Conservation (phyloP, 768 basidiomycete genomes). For the Pleurotus tuber-regium region DNA sequence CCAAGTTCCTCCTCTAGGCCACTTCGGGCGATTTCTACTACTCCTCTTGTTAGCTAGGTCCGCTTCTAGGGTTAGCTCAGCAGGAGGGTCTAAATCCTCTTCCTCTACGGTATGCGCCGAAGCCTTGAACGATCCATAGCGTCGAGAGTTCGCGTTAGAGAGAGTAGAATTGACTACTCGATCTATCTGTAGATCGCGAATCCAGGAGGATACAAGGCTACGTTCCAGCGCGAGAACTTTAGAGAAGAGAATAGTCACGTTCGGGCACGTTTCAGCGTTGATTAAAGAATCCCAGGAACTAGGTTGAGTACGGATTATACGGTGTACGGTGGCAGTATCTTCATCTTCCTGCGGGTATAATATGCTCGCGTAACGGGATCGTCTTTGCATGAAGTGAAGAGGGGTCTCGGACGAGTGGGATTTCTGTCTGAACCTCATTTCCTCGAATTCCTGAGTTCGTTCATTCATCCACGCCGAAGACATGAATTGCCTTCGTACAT, state of each 20-base stretch:
- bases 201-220: background rate
- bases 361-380: background rate
- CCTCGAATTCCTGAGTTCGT: no score
- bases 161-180: background rate
- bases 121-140: background rate
- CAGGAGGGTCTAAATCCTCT: background rate
- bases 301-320: constrained; percentile 6
- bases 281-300: background rate
- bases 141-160: background rate
- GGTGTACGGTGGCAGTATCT: background rate
- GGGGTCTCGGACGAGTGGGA: background rate
- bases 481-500: constrained; percentile 16
- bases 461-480: constrained; percentile 10
- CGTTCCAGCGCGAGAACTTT: background rate
- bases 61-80: background rate
- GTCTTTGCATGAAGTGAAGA: background rate
- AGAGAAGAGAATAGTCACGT: background rate
- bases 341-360: background rate
- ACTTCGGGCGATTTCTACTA: background rate
- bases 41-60: background rate
- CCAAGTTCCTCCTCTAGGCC: background rate
- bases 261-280: background rate
- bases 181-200: background rate
- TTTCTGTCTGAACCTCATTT: constrained; percentile 15
- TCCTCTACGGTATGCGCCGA: background rate